Conservation (phyloP, 306 rosid species). For the Cicer bijugum region DNA sequence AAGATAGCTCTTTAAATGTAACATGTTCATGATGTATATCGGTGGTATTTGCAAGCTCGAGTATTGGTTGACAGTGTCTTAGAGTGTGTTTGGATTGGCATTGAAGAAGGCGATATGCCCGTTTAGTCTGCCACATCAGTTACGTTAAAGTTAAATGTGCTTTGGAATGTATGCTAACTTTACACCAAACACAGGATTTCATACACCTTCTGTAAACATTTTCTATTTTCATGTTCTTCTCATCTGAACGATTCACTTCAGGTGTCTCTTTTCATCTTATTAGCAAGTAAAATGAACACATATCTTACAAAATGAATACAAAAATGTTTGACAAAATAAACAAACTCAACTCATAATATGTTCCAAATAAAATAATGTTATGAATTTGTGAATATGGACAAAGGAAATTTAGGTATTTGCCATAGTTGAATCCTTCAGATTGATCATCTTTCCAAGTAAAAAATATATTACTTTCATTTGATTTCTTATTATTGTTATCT, state of each 20-base stretch:
- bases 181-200: neutral
- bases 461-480: slow-evolving; percentile 2
- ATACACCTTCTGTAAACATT: neutral
- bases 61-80: slow-evolving; percentile 1
- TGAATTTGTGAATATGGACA: neutral
- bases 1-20: slow-evolving; percentile 11
- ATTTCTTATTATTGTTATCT: neutral
- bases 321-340: too few relatives aligned
- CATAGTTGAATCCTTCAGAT: neutral
- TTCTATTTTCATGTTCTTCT: too few relatives aligned
- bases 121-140: neutral
- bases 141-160: neutral
- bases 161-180: neutral
- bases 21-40: neutral
- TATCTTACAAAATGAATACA: too few relatives aligned
- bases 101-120: neutral
- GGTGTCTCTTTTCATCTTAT: too few relatives aligned
- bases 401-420: neutral
- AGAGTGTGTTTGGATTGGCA: neutral
- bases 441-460: neutral
- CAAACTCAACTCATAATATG: neutral
- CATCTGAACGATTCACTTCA: too few relatives aligned
- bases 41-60: neutral
- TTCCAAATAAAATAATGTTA: slow-evolving; percentile 1
- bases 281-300: too few relatives aligned